phyloP scores from a whole-genome alignment of 2,329 filamentous ascomycete genomes.

The Diaporthe vexans region DNA sequence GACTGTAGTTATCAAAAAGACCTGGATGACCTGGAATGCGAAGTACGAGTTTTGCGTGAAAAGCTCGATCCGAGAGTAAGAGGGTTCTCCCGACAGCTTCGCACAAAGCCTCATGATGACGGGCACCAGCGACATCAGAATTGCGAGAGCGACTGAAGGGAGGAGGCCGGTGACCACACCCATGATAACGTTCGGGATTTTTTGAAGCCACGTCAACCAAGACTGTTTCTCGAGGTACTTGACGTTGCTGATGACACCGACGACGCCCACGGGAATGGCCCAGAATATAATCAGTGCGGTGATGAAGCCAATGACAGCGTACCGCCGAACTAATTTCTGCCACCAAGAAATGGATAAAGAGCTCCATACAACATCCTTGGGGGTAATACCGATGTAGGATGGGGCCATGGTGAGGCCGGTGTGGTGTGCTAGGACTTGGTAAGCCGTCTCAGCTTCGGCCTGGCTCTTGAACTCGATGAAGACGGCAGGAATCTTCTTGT shows the following conservation, averaged over 20 bases:
- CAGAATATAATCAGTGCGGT: conserved; percentile 89
- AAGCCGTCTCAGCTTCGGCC: conserved; percentile 86
- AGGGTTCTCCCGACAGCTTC: conserved; percentile 84
- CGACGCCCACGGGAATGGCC: conserved; percentile 80
- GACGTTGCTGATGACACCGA: conserved; percentile 90
- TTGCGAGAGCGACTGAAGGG: conserved; percentile 81
- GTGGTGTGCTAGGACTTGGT: conserved; percentile 89
- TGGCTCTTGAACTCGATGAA: conserved; percentile 93
- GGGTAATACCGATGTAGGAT: conserved; percentile 85
- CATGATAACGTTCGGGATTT: conserved; percentile 78
- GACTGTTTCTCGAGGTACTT: conserved; percentile 70
- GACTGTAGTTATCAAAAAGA: conserved; percentile 89
- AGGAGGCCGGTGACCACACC: conserved; percentile 89
- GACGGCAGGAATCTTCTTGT: conserved; percentile 78
- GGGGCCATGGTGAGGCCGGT: conserved; percentile 89
- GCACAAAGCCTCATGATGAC: conserved; percentile 87
- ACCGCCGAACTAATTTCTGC: conserved; percentile 82
- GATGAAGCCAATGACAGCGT: conserved; percentile 79
- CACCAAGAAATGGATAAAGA: conserved; percentile 89
- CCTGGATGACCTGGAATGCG: conserved; percentile 89
- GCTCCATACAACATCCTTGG: conserved; percentile 88
- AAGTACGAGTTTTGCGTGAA: conserved; percentile 95
- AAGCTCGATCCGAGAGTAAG: conserved; percentile 83
- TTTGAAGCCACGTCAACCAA: conserved; percentile 79
- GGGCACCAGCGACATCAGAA: conserved; percentile 90